These are phyloP conservation scores for Rhodotorula sp. DNA, from an alignment of 1,284 basidiomycete species.

Conservation along the genomic window DNA sequence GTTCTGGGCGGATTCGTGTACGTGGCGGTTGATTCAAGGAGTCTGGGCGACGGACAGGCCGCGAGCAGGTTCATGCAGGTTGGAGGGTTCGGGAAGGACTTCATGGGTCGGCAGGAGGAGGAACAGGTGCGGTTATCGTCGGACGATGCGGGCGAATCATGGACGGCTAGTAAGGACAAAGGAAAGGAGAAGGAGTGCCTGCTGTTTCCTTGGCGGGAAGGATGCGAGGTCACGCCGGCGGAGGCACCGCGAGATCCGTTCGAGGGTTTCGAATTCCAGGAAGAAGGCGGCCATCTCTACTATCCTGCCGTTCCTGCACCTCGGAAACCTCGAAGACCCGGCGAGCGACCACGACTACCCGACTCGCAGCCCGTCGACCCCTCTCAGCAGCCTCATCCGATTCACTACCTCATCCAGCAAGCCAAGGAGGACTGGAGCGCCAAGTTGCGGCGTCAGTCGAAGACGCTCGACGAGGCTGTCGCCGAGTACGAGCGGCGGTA, in stretches of 20 bases:
- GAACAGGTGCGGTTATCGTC: not conserved
- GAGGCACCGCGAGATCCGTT: slow-evolving; percentile 11
- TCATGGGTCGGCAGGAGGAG: slow-evolving; percentile 22
- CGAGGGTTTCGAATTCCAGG: slow-evolving; percentile 6
- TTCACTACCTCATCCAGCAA: slow-evolving; percentile 29
- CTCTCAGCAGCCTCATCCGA: slow-evolving; percentile 35
- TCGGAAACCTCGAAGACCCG: not conserved
- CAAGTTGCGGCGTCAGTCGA: slow-evolving; percentile 32
- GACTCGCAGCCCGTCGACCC: slow-evolving; percentile 6
- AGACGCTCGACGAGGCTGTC: slow-evolving; percentile 37
- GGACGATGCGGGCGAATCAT: not conserved
- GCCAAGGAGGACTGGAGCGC: slow-evolving; percentile 28
- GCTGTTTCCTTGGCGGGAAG: slow-evolving; percentile 29
- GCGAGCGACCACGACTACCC: not conserved
- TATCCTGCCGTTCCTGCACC: slow-evolving; percentile 9
- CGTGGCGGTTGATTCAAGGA: not conserved
- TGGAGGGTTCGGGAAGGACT: slow-evolving; percentile 28
- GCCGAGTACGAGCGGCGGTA: slow-evolving; percentile 43
- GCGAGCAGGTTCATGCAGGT: slow-evolving; percentile 3
- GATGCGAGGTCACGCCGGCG: slow-evolving; percentile 1
- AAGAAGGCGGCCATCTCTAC: slow-evolving; percentile 4
- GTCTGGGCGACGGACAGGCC: not conserved
- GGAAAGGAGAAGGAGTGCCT: slow-evolving; percentile 8
- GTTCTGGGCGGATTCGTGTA: not conserved
- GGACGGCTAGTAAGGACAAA: too few relatives aligned